Evolutionary conservation across 768 basidiomycete species (phyloP).

Genomic region (Lentinula edodes): DNA sequence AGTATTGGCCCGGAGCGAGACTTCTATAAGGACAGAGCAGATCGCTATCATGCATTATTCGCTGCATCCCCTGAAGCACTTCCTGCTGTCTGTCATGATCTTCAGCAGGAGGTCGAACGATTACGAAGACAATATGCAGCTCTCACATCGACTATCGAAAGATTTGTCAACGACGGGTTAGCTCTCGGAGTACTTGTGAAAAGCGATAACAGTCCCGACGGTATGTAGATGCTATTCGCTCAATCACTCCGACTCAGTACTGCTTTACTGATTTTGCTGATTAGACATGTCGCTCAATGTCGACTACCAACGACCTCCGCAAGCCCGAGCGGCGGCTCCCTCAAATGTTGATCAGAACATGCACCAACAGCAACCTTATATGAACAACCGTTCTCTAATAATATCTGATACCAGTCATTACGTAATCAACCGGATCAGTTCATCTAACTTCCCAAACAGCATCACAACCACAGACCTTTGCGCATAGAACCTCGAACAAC

Average conservation of each 20-base stretch:
- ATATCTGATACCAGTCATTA: too few relatives aligned
- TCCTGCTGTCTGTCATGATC: background rate
- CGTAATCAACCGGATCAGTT: background rate
- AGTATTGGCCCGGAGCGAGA: background rate
- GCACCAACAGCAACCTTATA: background rate
- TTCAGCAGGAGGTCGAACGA: background rate
- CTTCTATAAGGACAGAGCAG: background rate
- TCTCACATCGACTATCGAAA: background rate
- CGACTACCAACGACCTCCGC: background rate
- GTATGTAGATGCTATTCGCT: background rate
- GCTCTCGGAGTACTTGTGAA: background rate
- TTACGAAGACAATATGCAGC: background rate
- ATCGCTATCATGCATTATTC: background rate
- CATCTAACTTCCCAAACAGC: background rate
- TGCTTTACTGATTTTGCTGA: background rate
- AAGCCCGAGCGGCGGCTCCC: background rate
- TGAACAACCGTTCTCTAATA: too few relatives aligned
- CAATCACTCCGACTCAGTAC: too few relatives aligned
- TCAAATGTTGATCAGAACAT: background rate
- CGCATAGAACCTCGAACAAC: background rate
- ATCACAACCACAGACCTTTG: background rate
- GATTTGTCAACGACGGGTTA: background rate
- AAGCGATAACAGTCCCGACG: background rate
- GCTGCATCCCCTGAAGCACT: background rate
- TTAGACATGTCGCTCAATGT: background rate